These are phyloP conservation scores for Rhododendron kiyosumense DNA, from an alignment of 148 eudicot species.

Conservation along the genomic window DNA sequence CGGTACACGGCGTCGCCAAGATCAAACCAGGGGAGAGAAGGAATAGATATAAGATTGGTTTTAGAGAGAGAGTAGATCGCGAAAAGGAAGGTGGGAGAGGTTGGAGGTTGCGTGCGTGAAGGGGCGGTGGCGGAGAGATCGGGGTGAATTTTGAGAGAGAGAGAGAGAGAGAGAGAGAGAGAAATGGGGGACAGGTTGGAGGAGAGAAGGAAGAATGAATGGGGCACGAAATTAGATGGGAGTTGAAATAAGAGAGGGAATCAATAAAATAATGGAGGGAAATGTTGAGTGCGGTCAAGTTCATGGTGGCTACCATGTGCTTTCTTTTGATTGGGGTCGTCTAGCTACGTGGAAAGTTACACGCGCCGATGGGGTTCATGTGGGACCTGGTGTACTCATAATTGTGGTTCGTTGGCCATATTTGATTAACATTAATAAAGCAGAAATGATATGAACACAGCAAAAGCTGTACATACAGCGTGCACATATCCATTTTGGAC, in stretches of 20 bases:
- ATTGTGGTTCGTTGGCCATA: not conserved
- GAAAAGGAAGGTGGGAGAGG: not conserved
- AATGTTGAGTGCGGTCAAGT: not conserved
- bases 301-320: not conserved
- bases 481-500: too few species aligned
- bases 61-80: not conserved
- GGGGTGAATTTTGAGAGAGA: not conserved
- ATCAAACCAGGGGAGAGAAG: not conserved
- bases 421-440: not conserved
- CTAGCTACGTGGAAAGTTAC: not conserved
- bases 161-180: constrained; percentile 2
- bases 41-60: not conserved
- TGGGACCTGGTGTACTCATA: not conserved
- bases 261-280: not conserved
- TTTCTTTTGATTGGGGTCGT: not conserved
- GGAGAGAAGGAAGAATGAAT: not conserved
- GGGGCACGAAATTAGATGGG: constrained; percentile 14
- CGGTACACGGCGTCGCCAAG: not conserved
- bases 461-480: too few species aligned
- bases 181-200: not conserved
- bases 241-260: not conserved
- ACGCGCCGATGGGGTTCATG: not conserved
- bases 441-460: too few species aligned
- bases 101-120: constrained; percentile 2
- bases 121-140: constrained; percentile 12